Evolutionary conservation across 768 basidiomycete species (phyloP), one percentile per base, ranked within the genome.

Genomic region (Termitomyces sp.): DNA sequence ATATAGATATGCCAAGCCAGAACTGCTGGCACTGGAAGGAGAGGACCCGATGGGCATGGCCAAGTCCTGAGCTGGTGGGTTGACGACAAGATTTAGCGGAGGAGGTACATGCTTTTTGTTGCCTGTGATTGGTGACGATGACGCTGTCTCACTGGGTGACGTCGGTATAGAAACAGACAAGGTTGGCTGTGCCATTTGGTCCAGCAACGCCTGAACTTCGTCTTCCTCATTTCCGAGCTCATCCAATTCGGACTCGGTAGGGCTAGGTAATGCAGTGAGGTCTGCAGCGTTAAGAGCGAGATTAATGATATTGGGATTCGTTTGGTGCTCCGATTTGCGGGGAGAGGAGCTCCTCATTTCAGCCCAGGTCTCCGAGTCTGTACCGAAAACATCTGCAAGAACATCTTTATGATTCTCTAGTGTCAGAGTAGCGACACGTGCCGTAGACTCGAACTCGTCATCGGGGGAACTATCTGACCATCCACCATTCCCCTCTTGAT

Each of bases 291-390:
- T 81, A 47, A 87, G 69, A 16, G 82, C 80, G 9, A 87, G 75
- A 24, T 82, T 69, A 42, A 83, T 78, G 42, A 83, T 69, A 61
- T 85, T 77, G 1, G 81, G 79, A 65, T 82, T 76, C 36, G 63
- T 30, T 9, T 67, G 58, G 48, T 61, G 59, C 63, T 70, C 65
- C 59, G 70, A 63, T 65, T 55, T 56, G 45, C 58, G 59, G 61
- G 60, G 48, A 65, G 70, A 31, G 66, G 77, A 67, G 24, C 58
- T 70, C 42, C 73, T 82, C 51, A 88, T 75, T 53, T 82, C 81
- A 58, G 76, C 74, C 86, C 86, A 87, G 1, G 81, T 79, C 62
- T 86, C 81, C 61, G 75, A 81, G 67, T 87, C 87, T n/a, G 78
- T 78, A 48, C 86, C 85, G 71, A 87, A 88, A 7, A 87, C 77